Base-by-base conservation (phyloP, 2,329 filamentous ascomycete genomes). In the Aspergillus calidoustus region DNA sequence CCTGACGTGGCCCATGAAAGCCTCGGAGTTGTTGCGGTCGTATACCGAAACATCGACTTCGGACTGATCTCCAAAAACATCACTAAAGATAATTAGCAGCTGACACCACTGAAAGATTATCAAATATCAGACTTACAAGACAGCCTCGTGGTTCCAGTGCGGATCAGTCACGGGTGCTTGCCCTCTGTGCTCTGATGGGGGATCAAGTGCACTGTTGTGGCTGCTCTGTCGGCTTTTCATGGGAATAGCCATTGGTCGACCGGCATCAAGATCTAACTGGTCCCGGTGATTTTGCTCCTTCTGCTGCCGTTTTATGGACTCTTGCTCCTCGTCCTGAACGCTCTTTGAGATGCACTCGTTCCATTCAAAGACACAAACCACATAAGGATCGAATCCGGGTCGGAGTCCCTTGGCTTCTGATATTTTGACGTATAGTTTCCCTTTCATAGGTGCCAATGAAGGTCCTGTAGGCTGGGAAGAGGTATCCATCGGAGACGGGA, bases 221-320 rank as follows among this genome's bases (percentile, higher is more conserved):
- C 94, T 98, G 80, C 94, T 98, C 76, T 98, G 95, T 59, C 95
- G 89, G 76, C 93, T 98, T 71, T 90, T 89, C 92, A 98, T 97
- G 1, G 95, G 95, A 67, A 99, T 98, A 34, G 93, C 92, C 89
- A 97, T 94, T 17, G 93, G 86, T 56, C 90, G 87, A 30, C 93
- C 91, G 31, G 89, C 90, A 69, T 96, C 92, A 73, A 91, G 95
- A 61, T 89, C 90, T 64, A 90, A 88, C 60, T 90, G 85, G 70
- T 81, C 69, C 80, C 84, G 67, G 84, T 86, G 71, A 79, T 79
- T 72, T 76, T 84, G 67, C 84, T 86, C 72, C 79, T 79, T 72
- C 76, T 83, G 80, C 66, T 61, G 83, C 72, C 89, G 86, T 49
- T 88, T 87, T 41, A 87, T 84, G 49, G 90, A 89, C 34, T 84